Evolutionary conservation across 1,139 yeast species (phyloP).

Genomic region (Hansenula anomala): DNA sequence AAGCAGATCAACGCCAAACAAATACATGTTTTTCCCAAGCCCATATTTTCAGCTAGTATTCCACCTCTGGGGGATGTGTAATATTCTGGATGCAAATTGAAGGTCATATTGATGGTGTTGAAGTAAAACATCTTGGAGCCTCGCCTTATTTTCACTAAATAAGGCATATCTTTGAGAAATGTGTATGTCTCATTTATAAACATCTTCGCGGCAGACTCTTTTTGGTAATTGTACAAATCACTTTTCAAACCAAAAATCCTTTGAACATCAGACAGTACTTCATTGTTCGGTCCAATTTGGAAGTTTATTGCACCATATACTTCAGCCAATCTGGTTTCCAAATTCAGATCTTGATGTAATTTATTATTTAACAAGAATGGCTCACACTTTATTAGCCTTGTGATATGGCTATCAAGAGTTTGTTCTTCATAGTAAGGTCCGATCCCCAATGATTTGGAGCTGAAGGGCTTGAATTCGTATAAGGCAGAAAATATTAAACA

Average conservation of each 20-base stretch:
- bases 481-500: constrained; percentile 13
- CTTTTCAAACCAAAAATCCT: constrained; percentile 46
- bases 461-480: constrained; percentile 5
- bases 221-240: constrained; percentile 50
- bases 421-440: constrained; percentile 2
- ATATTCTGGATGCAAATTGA: constrained; percentile 33
- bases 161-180: constrained; percentile 37
- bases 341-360: neutral
- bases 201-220: constrained; percentile 56
- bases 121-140: constrained; percentile 21
- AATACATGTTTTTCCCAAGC: constrained; percentile 66
- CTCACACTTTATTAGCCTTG: constrained; percentile 5
- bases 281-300: constrained; percentile 15
- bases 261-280: constrained; percentile 18
- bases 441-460: constrained; percentile 11
- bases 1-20: constrained; percentile 56
- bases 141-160: constrained; percentile 29
- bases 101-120: constrained; percentile 28
- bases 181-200: constrained; percentile 42
- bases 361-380: neutral
- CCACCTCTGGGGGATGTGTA: constrained; percentile 58
- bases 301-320: constrained; percentile 16
- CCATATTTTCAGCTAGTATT: constrained; percentile 74
- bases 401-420: constrained; percentile 9
- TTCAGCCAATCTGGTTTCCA: constrained; percentile 22